These are phyloP conservation scores for Podila verticillata DNA, from an alignment of 192 early-diverging fungal genomes.

Conservation along the genomic window DNA sequence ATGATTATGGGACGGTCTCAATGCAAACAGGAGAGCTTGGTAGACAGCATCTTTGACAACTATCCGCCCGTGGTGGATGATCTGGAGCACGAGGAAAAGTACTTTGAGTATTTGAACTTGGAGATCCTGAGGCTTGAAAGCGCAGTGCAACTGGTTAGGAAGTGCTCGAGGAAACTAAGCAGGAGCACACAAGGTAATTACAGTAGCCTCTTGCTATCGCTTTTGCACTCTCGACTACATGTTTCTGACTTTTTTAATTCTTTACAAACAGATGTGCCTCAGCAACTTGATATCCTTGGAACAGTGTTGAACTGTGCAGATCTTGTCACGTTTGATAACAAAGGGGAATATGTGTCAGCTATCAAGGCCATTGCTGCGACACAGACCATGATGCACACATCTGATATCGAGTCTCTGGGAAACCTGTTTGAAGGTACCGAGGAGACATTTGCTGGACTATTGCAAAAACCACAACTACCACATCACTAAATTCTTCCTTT, in stretches of 20 bases:
- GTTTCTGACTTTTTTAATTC: neutral
- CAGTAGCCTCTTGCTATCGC: neutral
- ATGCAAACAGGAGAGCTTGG: conserved; percentile 47
- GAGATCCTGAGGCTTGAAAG: conserved; percentile 42
- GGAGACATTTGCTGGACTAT: neutral
- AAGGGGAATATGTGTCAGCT: conserved; percentile 14
- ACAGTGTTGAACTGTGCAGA: conserved; percentile 18
- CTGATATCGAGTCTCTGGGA: conserved; percentile 43
- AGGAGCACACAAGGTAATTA: conserved; percentile 41
- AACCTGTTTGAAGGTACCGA: conserved; percentile 47
- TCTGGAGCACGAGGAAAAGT: conserved; percentile 55
- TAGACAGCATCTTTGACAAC: conserved; percentile 54
- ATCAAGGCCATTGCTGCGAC: conserved; percentile 31
- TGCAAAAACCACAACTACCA: too few species aligned
- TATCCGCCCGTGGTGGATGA: conserved; percentile 29
- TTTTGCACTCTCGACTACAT: neutral
- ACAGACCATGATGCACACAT: conserved; percentile 37
- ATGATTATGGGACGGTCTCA: conserved; percentile 46
- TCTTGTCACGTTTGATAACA: conserved; percentile 27
- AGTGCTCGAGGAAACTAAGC: conserved; percentile 25
- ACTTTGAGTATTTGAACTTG: conserved; percentile 47
- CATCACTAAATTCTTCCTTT: neutral
- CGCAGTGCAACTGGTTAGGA: conserved; percentile 28
- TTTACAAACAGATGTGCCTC: conserved; percentile 38
- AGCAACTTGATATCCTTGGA: conserved; percentile 31